phyloP scores from a whole-genome alignment of 2,329 filamentous ascomycete species.

The Tolypocladium tropicale region DNA sequence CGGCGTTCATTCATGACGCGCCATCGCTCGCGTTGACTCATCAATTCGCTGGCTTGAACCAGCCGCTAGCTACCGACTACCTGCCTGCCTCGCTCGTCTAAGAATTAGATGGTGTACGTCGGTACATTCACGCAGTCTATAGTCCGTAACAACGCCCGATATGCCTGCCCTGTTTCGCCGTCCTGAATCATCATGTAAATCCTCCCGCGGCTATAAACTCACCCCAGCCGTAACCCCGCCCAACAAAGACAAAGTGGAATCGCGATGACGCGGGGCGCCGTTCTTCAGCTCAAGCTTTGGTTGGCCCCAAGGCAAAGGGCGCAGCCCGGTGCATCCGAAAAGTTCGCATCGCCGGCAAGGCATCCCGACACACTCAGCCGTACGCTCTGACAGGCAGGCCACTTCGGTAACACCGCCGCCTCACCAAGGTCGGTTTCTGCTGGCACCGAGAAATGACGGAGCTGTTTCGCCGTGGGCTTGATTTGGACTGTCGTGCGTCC shows the following conservation, averaged over 20 bases:
- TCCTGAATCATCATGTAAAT: neutral
- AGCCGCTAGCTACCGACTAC: neutral
- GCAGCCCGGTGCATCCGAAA: neutral
- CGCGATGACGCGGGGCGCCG: neutral
- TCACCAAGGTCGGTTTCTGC: neutral
- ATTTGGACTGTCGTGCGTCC: neutral
- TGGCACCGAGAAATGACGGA: neutral
- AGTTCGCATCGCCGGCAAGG: neutral
- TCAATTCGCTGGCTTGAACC: constrained; percentile 3
- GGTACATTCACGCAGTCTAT: constrained; percentile 7
- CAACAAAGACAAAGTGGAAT: neutral
- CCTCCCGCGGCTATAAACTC: neutral
- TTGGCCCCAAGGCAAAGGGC: no score
- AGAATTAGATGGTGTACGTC: constrained; percentile 1
- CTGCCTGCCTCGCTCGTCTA: neutral
- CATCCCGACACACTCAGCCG: neutral
- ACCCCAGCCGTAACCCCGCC: neutral
- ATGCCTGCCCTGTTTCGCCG: constrained; percentile 1
- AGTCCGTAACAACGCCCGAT: constrained; percentile 4
- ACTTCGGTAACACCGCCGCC: neutral
- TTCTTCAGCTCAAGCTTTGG: neutral
- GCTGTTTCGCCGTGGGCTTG: neutral
- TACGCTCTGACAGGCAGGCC: neutral
- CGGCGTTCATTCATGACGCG: no score
- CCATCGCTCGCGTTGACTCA: neutral